Conservation (phyloP, 768 basidiomycete species). For the Mycena leptocephala region DNA sequence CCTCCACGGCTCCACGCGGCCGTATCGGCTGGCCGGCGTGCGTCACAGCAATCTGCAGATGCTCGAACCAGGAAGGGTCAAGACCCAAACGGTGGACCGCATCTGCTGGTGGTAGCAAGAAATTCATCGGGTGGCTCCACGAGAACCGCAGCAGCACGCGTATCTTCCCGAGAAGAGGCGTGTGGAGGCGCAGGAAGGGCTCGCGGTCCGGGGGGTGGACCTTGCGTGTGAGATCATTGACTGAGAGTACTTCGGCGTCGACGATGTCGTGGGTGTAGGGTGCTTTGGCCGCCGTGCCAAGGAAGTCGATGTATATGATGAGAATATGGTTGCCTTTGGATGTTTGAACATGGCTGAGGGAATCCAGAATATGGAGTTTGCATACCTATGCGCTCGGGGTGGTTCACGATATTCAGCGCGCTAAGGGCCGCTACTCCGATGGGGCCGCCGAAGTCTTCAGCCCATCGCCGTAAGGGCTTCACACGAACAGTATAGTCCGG, state of each 20-base stretch:
- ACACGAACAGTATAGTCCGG: conserved; percentile 4
- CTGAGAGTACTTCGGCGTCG: conserved; percentile 3
- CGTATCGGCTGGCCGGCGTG: not conserved
- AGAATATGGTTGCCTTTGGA: not conserved
- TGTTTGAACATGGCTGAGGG: not conserved
- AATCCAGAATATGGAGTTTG: not conserved
- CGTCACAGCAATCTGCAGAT: conserved; percentile 16
- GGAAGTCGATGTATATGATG: conserved; percentile 10
- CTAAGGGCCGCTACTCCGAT: too few relatives aligned
- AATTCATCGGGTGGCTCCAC: not conserved
- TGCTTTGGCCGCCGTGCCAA: not conserved
- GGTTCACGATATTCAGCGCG: conserved; percentile 3
- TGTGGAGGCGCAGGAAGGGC: not conserved
- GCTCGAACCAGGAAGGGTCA: conserved; percentile 10
- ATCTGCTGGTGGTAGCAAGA: not conserved
- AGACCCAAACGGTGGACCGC: not conserved
- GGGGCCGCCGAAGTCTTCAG: not conserved
- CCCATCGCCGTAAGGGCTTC: not conserved
- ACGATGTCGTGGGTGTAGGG: conserved; percentile 12
- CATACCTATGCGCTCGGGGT: conserved; percentile 2
- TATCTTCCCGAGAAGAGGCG: not conserved
- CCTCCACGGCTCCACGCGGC: not conserved
- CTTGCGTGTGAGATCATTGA: not conserved
- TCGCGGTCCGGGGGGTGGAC: not conserved
- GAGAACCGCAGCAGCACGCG: conserved; percentile 4